phyloP scores from a whole-genome alignment of 352 stramenopile species.

The Pythium phragmiticola region DNA sequence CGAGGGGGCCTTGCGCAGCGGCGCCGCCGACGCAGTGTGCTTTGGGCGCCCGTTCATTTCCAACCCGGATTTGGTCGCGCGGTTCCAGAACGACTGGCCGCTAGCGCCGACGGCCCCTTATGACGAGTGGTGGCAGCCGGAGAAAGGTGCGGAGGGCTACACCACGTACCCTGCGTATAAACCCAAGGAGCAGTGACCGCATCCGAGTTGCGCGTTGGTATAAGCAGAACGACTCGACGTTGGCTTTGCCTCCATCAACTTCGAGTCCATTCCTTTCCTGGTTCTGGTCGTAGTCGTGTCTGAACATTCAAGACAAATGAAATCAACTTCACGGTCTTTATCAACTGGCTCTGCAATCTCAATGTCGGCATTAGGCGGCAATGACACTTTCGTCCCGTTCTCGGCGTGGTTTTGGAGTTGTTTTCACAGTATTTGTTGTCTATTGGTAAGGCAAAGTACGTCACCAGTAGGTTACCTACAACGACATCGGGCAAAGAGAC shows the following conservation, averaged over 20 bases:
- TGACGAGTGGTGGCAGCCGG: neutral
- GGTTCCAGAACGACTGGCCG: constrained; percentile 26
- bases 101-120: constrained; percentile 25
- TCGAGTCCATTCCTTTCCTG: constrained; percentile 38
- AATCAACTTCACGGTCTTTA: constrained; percentile 38
- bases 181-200: neutral
- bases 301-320: constrained; percentile 38
- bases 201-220: no score
- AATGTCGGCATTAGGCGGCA: constrained; percentile 33
- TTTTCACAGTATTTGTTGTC: no score
- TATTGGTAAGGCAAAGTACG: constrained; percentile 23
- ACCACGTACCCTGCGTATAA: neutral
- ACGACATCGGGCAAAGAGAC: constrained; percentile 7
- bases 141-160: neutral
- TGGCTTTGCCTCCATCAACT: constrained; percentile 38
- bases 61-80: constrained; percentile 36
- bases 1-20: constrained; percentile 23
- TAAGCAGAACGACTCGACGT: constrained; percentile 25
- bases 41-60: constrained; percentile 41
- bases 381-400: constrained; percentile 44
- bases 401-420: constrained; percentile 3
- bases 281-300: constrained; percentile 41
- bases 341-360: constrained; percentile 43
- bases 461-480: constrained; percentile 21
- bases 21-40: constrained; percentile 26